phyloP scores from a whole-genome alignment of 192 early-diverging fungal species.

The Paraglomus brasilianum region DNA sequence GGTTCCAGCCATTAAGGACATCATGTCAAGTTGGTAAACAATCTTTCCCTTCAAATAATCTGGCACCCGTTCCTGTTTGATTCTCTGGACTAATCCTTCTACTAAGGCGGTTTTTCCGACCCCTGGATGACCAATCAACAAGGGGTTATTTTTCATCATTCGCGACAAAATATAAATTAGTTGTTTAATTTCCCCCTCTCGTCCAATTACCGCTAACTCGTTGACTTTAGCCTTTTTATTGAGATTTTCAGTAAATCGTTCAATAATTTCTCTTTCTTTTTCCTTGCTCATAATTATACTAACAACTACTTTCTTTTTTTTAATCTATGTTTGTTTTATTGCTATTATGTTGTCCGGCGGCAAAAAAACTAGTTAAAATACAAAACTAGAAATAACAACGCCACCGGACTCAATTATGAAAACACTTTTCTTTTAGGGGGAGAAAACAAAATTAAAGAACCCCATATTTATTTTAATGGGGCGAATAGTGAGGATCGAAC shows the following conservation, averaged over 20 bases:
- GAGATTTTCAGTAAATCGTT: constrained; percentile 20
- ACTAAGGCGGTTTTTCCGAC: constrained; percentile 85
- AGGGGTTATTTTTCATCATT: constrained; percentile 89
- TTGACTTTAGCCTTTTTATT: constrained; percentile 8
- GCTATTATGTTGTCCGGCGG: too few relatives aligned
- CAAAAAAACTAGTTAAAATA: too few relatives aligned
- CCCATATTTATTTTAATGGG: background rate
- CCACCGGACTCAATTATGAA: too few relatives aligned
- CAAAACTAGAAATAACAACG: too few relatives aligned
- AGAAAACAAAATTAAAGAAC: too few relatives aligned
- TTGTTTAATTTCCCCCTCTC: constrained; percentile 92
- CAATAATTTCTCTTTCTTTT: constrained; percentile 2
- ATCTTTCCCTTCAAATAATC: constrained; percentile 16
- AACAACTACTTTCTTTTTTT: too few relatives aligned
- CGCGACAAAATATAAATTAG: constrained; percentile 89
- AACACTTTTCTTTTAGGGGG: too few relatives aligned
- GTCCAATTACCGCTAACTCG: constrained; percentile 75
- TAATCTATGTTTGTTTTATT: too few relatives aligned
- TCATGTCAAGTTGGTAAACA: constrained; percentile 54
- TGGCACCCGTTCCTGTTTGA: constrained; percentile 91
- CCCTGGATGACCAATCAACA: constrained; percentile 81
- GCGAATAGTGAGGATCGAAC: constrained; percentile 4
- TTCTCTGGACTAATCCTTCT: constrained; percentile 93
- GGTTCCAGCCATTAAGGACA: constrained; percentile 75
- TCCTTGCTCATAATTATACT: too few relatives aligned